Evolutionary conservation across 208 protist species (phyloP).

Genomic region (Wallacemonas sp.): DNA sequence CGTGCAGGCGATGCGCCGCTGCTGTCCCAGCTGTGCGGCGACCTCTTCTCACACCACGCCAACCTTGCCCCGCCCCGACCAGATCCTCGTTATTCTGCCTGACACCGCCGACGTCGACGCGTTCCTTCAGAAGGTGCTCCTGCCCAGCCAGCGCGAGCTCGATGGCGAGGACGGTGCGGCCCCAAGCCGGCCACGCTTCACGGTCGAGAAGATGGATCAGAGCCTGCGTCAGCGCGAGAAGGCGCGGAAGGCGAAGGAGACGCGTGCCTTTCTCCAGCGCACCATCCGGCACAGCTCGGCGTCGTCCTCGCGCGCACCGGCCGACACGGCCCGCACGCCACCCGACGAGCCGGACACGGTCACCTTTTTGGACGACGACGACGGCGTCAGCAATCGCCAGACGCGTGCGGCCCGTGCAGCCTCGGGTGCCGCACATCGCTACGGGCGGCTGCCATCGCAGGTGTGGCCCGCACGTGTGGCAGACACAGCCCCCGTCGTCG

Average conservation of each 20-base stretch:
- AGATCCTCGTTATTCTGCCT: conserved; percentile 63
- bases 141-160: conserved; percentile 40
- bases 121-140: conserved; percentile 61
- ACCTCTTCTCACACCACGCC: neutral
- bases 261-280: conserved; percentile 35
- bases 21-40: conserved; percentile 23
- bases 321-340: too few relatives aligned
- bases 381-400: neutral
- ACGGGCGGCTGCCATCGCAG: neutral
- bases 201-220: conserved; percentile 44
- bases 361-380: neutral
- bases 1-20: conserved; percentile 34
- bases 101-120: conserved; percentile 46
- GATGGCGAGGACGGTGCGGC: conserved; percentile 1
- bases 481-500: too few relatives aligned
- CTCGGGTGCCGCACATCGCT: neutral
- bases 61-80: conserved; percentile 7
- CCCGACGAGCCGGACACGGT: too few relatives aligned
- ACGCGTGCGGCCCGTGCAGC: neutral
- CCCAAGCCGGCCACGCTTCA: conserved; percentile 18
- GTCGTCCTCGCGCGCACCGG: neutral
- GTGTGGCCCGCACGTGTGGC: neutral
- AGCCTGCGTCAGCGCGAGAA: conserved; percentile 36
- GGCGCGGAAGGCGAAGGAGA: conserved; percentile 34
- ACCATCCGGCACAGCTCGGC: conserved; percentile 23